phyloP scores from a whole-genome alignment of 495 filamentous ascomycete species.

The Aspergillus bridgeri region DNA sequence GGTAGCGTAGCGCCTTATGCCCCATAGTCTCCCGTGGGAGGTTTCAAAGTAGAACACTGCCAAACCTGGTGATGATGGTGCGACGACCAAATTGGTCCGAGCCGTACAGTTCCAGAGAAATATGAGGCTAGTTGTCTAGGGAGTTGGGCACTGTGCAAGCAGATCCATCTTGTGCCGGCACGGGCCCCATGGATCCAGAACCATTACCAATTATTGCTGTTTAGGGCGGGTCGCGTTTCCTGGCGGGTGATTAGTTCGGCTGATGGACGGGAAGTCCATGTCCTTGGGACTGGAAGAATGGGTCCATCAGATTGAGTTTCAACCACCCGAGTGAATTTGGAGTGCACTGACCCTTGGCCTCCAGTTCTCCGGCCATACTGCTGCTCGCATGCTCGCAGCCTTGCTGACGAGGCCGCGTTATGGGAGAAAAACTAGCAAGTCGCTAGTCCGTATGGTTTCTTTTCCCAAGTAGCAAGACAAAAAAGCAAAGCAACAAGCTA shows the following conservation, averaged over 20 bases:
- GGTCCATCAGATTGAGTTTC: background rate
- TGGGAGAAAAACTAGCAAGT: background rate
- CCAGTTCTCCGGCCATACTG: background rate
- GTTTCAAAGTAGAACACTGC: background rate
- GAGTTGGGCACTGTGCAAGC: background rate
- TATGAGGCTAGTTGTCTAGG: background rate
- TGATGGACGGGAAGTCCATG: conserved; percentile 2
- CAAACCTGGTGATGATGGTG: background rate
- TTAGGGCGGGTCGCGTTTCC: conserved; percentile 1
- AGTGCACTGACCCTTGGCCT: background rate
- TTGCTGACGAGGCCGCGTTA: too few relatives aligned
- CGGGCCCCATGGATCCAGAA: conserved; percentile 5
- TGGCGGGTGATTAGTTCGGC: background rate
- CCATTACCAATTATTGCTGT: conserved; percentile 3
- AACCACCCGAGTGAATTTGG: background rate
- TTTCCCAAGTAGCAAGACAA: background rate
- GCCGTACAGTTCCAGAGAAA: background rate
- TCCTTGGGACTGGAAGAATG: background rate
- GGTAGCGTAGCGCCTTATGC: background rate
- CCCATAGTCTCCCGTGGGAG: background rate
- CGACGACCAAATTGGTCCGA: background rate
- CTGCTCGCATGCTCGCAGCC: too few relatives aligned
- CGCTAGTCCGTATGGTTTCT: background rate
- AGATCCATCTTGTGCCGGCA: background rate
- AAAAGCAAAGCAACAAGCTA: background rate